Base-by-base conservation (phyloP, 257 asterid genomes). In the Scutellaria minor region DNA sequence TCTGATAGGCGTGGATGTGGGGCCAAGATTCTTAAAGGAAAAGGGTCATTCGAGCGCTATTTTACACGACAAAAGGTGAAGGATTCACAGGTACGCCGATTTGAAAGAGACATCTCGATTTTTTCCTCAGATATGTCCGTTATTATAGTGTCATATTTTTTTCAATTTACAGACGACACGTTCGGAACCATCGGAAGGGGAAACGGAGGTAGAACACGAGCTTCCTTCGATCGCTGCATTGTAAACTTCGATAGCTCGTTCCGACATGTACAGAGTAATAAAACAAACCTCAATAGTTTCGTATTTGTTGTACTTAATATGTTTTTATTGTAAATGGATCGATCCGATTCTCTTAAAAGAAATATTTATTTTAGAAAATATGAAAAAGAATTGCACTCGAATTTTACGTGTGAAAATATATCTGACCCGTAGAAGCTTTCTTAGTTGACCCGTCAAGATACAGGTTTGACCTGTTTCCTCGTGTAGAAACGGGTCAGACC, bases 151-250 rank as follows among this genome's bases (percentile, higher is more conserved):
- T 9, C 3, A 7, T 59, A 5, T 24, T 24, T 24, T 60, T 6
- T 61, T 3, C 39, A 35, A 24, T 1, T 20, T 59, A 47, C 90
- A 91, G 98, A 63, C 68, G 94, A 58, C 66, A 20, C 78, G 72
- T 45, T 45, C 75, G 7, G 98, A 90, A 55, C 83, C 83, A 62
- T 72, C 81, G 1, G 96, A 91, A 62, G 95, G 86, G 66, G 99
- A 91, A 77, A 74, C 81, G 7, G 99, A 89, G 81, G 93, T 39
- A 40, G 98, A 91, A 73, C 96, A 84, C 10, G 99, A 94, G 75
- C 95, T 91, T 73, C 97, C 99, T 53, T 94, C 99, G 27, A 85
- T 95, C 39, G 98, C 76, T 76, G 99, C 99, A 24, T 70, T 95
- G 84, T 95, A 77, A 86, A 77, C 68, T 39, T 69, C 59, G 15